Evolutionary conservation across 164 flowering plant species (phyloP), one percentile per base, ranked within the genome.

Genomic region (Chimonanthus praecox): DNA sequence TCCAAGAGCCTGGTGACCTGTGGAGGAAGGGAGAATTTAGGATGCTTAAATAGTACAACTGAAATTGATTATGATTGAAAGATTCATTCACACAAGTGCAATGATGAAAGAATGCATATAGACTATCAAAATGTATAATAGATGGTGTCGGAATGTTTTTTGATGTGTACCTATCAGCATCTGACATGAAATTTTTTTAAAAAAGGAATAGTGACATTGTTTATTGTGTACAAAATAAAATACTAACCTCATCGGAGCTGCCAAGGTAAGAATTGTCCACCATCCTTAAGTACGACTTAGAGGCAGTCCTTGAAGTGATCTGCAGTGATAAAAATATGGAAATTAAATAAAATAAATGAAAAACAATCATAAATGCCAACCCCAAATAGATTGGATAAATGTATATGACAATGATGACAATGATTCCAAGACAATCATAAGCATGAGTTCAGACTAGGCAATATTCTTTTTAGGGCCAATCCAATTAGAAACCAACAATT

Each of bases 251-350:
- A 67, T 83, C 83, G 13, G 83, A 86, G 79, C 81, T 84, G 49
- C 89, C 83, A 44, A 89, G 84, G 75, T 78, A 78, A 67, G 91
- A 89, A 43, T 79, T 82, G 18, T 89, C 94, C 80, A 89, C 88
- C 85, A 84, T 87, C 46, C 77, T 71, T 67, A 88, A 70, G 83
- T 88, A 90, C 76, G 83, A 71, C 70, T 74, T 84, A 6, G 90
- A 87, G 44, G 89, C 91, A 78, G 71, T 86, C 72, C 90, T 78
- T 49, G 83, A 79, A 73, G 91, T 75, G 49, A 81, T 81, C 92
- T 87, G 87, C 74, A 82, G 15, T 20, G 49, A 46, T 13, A 13
- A 4, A 69, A 63, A 10, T n/a, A 69, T 9, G 33, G 13, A 5
- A 64, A 33, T 33, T 33, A 64, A 6, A 49, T 49, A 49, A 49